Percentiles rank a stretch among this genome's conserved stretches.
phyloP scores from a whole-genome alignment of 768 basidiomycete species.

The Pleurotus eryngii region DNA sequence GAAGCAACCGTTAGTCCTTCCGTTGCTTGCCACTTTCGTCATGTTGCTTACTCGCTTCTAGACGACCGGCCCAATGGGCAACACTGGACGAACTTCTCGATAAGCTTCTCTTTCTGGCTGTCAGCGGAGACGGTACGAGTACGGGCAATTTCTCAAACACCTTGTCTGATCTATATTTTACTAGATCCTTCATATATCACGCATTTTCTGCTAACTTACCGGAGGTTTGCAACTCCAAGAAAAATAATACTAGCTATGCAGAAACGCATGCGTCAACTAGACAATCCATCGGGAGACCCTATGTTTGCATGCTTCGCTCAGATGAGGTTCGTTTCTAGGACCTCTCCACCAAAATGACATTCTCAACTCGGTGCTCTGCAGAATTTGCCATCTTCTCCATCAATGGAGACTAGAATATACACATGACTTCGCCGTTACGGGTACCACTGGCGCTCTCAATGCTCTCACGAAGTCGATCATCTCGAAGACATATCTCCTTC shows the following conservation, averaged over 20 bases:
- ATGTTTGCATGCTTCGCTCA: slow-evolving; percentile 88
- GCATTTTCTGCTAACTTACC: slow-evolving; percentile 81
- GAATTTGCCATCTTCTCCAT: slow-evolving; percentile 78
- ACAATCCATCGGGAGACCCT: slow-evolving; percentile 69
- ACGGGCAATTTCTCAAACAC: neutral
- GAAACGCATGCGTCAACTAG: slow-evolving; percentile 77
- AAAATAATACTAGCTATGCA: slow-evolving; percentile 84
- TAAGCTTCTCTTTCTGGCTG: slow-evolving; percentile 76
- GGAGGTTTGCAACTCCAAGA: slow-evolving; percentile 77
- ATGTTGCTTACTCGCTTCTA: slow-evolving; percentile 14
- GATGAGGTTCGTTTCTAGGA: slow-evolving; percentile 57
- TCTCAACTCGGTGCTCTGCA: slow-evolving; percentile 21
- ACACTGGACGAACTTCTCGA: slow-evolving; percentile 78
- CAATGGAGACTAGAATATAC: slow-evolving; percentile 76
- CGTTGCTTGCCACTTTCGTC: neutral
- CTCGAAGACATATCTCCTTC: slow-evolving; percentile 76
- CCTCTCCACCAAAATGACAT: slow-evolving; percentile 1
- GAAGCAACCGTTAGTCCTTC: slow-evolving; percentile 49
- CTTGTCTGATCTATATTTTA: slow-evolving; percentile 8
- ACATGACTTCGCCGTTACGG: slow-evolving; percentile 76
- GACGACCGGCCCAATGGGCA: slow-evolving; percentile 66
- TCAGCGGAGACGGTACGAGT: slow-evolving; percentile 76
- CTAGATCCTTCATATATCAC: slow-evolving; percentile 74
- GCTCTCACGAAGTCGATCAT: slow-evolving; percentile 79
- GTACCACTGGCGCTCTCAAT: slow-evolving; percentile 66